These are phyloP conservation scores for Vinca minor DNA, from an alignment of 257 asterid species.

Conservation along the genomic window DNA sequence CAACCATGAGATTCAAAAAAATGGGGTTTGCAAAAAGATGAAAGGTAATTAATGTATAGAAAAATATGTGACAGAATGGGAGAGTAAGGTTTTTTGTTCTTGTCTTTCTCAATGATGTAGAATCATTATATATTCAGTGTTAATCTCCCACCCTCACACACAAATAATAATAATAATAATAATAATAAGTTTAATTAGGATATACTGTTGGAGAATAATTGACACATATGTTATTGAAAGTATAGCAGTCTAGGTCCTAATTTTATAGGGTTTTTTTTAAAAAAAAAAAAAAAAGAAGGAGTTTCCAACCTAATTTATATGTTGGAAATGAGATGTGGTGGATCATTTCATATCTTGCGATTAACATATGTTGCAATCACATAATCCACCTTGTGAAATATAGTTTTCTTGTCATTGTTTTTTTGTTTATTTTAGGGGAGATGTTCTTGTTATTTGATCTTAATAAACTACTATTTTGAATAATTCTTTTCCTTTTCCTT, in stretches of 20 bases:
- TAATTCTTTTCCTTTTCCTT: too few species aligned
- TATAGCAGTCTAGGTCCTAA: constrained; percentile 2
- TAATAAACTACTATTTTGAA: too few species aligned
- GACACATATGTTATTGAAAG: constrained; percentile 6
- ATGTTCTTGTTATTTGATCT: too few species aligned
- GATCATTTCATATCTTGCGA: too few species aligned
- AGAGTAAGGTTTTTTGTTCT: constrained; percentile 41
- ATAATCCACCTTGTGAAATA: too few species aligned
- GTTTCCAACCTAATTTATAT: too few species aligned
- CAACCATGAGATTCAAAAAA: constrained; percentile 22
- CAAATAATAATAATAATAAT: too few species aligned
- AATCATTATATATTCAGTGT: constrained; percentile 28
- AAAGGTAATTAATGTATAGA: too few species aligned
- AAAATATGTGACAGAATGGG: constrained; percentile 25
- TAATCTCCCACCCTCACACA: constrained; percentile 1
- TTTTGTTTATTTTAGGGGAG: too few species aligned
- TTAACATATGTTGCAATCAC: too few species aligned
- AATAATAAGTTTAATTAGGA: background rate
- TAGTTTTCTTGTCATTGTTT: too few species aligned
- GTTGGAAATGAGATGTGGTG: constrained; percentile 1
- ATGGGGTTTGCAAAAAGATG: constrained; percentile 21
- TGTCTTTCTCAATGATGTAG: constrained; percentile 51
- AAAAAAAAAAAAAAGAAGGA: too few species aligned
- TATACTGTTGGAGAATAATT: constrained; percentile 10
- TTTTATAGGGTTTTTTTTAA: background rate